Evolutionary conservation across 2,329 filamentous ascomycete species (phyloP).

Genomic region (Aspergillus sp.): DNA sequence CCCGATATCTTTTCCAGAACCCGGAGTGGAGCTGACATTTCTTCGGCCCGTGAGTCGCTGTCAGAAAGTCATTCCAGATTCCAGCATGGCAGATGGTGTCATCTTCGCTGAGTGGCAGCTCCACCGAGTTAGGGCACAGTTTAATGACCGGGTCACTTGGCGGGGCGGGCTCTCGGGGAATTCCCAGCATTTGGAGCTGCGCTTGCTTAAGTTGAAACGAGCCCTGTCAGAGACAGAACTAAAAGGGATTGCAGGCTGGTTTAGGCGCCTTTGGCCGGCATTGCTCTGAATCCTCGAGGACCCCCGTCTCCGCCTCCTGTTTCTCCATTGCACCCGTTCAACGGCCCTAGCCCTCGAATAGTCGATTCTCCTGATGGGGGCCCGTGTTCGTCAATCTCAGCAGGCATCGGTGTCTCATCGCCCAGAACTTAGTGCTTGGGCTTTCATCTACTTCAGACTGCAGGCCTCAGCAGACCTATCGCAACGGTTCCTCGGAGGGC

Average conservation of each 20-base stretch:
- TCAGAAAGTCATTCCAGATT: too few species aligned
- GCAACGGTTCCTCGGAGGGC: constrained; percentile 27
- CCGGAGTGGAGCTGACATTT: too few species aligned
- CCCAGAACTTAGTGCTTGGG: constrained; percentile 13
- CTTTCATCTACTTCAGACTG: constrained; percentile 32
- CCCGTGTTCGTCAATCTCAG: constrained; percentile 4
- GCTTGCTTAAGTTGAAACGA: constrained; percentile 27
- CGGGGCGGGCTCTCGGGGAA: constrained; percentile 15
- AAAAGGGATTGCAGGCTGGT: constrained; percentile 17
- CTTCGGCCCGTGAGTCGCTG: too few species aligned
- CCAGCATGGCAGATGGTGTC: neutral
- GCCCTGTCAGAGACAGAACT: constrained; percentile 28
- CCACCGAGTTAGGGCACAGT: neutral
- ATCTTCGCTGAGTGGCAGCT: neutral
- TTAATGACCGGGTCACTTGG: constrained; percentile 18
- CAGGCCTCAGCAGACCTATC: constrained; percentile 16
- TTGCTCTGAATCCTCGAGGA: constrained; percentile 3
- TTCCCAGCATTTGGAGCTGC: neutral
- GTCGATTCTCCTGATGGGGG: constrained; percentile 14
- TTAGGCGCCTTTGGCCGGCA: constrained; percentile 1
- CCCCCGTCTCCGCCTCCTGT: constrained; percentile 3
- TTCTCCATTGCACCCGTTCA: constrained; percentile 14
- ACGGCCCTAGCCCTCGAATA: constrained; percentile 14
- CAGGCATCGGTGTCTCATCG: constrained; percentile 8
- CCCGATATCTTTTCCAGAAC: too few species aligned